phyloP scores from a whole-genome alignment of 257 asterid genomes.

The Galeopsis tetrahit region DNA sequence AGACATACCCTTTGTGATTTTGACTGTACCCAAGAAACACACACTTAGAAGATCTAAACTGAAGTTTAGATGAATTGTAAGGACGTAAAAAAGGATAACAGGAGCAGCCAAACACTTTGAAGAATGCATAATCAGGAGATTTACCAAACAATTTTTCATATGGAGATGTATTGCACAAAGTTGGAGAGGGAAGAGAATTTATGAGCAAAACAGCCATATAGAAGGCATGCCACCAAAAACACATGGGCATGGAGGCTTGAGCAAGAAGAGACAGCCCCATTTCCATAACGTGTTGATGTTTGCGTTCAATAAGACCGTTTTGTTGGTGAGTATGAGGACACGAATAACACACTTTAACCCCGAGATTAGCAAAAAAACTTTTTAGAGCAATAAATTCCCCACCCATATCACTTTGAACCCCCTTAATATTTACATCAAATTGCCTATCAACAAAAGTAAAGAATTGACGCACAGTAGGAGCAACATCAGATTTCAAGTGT shows the following conservation, averaged over 20 bases:
- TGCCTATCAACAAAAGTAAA: not conserved
- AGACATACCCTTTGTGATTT: too few species aligned
- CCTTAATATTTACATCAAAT: too few species aligned
- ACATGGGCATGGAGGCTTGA: not conserved
- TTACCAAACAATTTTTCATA: too few species aligned
- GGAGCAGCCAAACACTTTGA: not conserved
- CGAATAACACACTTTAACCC: too few species aligned
- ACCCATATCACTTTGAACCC: not conserved
- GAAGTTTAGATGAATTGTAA: too few species aligned
- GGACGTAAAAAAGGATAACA: too few species aligned
- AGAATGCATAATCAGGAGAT: not conserved
- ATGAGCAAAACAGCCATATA: not conserved
- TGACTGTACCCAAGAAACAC: too few species aligned
- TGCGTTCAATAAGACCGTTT: not conserved
- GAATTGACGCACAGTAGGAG: not conserved
- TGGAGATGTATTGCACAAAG: not conserved
- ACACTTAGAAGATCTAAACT: too few species aligned
- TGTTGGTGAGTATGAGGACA: not conserved
- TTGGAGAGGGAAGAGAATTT: not conserved
- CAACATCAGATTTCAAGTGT: not conserved
- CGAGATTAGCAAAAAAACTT: too few species aligned
- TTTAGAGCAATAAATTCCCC: not conserved
- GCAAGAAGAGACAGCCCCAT: not conserved
- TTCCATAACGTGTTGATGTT: not conserved
- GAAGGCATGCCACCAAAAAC: not conserved